Evolutionary conservation across 2,329 filamentous ascomycete species (phyloP), one percentile per base, ranked within the genome.

Genomic region (Xylaria multiplex): DNA sequence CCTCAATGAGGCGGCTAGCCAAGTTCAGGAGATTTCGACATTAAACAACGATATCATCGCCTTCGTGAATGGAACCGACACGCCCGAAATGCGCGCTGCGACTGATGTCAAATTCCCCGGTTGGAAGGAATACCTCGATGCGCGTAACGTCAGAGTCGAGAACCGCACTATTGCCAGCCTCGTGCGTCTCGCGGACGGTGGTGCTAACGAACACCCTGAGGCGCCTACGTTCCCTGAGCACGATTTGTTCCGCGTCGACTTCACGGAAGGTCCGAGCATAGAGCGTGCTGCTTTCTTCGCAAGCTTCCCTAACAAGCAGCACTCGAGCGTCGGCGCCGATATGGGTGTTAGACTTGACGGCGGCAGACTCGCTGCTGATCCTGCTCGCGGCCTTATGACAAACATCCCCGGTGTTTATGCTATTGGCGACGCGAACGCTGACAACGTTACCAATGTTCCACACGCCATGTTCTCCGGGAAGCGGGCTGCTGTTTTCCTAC

Each of bases 391-490:
- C 0, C 78, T 85, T 65, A 70, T 78, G 14, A 88, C 87, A 0
- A 89, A 82, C 59, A 71, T 87, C 3, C 72, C 77, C 0, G 86
- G 86, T 1, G 82, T 89, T 0, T 89, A 84, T 70, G 87, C 85
- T 5, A 75, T 89, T 22, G 87, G 88, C 0, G 87, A 90, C 68
- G 83, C 83, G 13, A 90, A 89, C 75, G 83, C 82, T 37, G 86
- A 89, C 59, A 83, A 84, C n/a, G 78, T 80, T 8, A 88, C 86
- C 2, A 90, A 89, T 68, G 83, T 89, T 0, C 86, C 86, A 0
- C 87, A 89, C 67, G 87, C 88, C 0, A 81, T 90, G 71, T 89
- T 80, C 71, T 84, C 79, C 13, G 87, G 86, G 2, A 90, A 90
- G 80, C 76, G 82, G 35, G 79, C 86, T 0, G 86, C 85, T 5